Evolutionary conservation across 805 yeast species (phyloP).

Genomic region (Saccharomycopsis guyanensis): DNA sequence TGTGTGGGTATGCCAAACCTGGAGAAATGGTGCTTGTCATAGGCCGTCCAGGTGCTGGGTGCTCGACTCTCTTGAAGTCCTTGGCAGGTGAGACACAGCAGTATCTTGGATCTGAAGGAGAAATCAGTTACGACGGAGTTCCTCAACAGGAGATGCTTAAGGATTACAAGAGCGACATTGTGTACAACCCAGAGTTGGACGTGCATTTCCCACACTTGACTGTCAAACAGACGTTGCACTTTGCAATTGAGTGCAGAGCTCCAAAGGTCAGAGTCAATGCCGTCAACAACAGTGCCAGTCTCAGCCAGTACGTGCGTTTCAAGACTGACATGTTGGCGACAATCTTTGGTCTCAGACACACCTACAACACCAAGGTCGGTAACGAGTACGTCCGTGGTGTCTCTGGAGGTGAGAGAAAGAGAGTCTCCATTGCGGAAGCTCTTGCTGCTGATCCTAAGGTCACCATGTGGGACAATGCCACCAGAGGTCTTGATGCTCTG

Average conservation of each 20-base stretch:
- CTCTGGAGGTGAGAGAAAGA: constrained; percentile 79
- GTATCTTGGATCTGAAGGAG: constrained; percentile 44
- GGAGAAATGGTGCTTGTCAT: constrained; percentile 47
- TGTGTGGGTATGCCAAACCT: constrained; percentile 30
- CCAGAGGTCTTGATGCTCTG: constrained; percentile 78
- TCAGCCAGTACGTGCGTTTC: constrained; percentile 31
- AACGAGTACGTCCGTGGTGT: constrained; percentile 59
- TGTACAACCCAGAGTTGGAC: constrained; percentile 58
- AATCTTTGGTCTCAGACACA: constrained; percentile 50
- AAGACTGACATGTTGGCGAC: constrained; percentile 33
- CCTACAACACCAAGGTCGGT: constrained; percentile 54
- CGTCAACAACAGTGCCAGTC: constrained; percentile 32
- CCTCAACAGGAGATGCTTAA: constrained; percentile 51
- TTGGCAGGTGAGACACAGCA: constrained; percentile 36
- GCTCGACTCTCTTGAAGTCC: constrained; percentile 44
- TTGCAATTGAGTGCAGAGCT: constrained; percentile 63
- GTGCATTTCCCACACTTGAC: constrained; percentile 72
- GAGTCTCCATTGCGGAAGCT: constrained; percentile 78
- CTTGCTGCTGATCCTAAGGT: constrained; percentile 53
- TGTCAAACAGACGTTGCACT: constrained; percentile 62
- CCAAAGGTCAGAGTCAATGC: constrained; percentile 48
- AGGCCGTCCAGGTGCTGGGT: constrained; percentile 57
- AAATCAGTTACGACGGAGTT: constrained; percentile 55
- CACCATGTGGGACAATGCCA: constrained; percentile 72
- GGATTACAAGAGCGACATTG: constrained; percentile 46